Percentiles rank a stretch among this genome's conserved stretches.
Evolutionary conservation across 108 stramenopile species (phyloP).

Genomic region (Licmophora abbreviata): DNA sequence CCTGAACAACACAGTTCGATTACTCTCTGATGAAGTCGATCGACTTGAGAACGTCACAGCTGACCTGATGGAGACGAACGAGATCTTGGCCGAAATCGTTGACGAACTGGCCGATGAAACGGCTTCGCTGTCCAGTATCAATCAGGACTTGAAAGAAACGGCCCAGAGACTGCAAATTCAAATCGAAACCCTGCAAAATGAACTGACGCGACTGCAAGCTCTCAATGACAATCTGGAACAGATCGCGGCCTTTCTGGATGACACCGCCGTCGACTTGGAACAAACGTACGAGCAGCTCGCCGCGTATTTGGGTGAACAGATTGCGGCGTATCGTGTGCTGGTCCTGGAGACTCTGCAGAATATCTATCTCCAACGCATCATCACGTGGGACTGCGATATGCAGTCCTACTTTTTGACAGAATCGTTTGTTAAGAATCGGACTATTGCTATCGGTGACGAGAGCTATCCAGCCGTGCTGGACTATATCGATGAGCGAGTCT

Average conservation of each 20-base stretch:
- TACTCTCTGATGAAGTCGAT: neutral
- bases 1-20: neutral
- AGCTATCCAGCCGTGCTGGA: slow-evolving; percentile 8
- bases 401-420: neutral
- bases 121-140: neutral
- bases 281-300: slow-evolving; percentile 9
- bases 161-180: neutral
- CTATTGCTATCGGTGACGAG: neutral
- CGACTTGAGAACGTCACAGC: neutral
- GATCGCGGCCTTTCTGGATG: slow-evolving; percentile 29
- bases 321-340: slow-evolving; percentile 8
- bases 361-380: slow-evolving; percentile 14
- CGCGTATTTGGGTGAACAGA: slow-evolving; percentile 15
- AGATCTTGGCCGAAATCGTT: slow-evolving; percentile 11
- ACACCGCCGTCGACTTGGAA: slow-evolving; percentile 8
- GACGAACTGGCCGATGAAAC: slow-evolving; percentile 12
- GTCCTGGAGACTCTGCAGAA: slow-evolving; percentile 16
- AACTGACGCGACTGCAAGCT: slow-evolving; percentile 19
- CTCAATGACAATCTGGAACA: slow-evolving; percentile 12
- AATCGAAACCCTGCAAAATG: slow-evolving; percentile 9
- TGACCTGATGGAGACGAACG: neutral
- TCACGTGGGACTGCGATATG: slow-evolving; percentile 22
- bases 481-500: slow-evolving; percentile 23
- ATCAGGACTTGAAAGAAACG: neutral
- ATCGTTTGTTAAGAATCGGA: neutral